These are phyloP conservation scores for Ceratorhiza oryzae-sativae DNA, from an alignment of 1,284 basidiomycete species.

Conservation along the genomic window DNA sequence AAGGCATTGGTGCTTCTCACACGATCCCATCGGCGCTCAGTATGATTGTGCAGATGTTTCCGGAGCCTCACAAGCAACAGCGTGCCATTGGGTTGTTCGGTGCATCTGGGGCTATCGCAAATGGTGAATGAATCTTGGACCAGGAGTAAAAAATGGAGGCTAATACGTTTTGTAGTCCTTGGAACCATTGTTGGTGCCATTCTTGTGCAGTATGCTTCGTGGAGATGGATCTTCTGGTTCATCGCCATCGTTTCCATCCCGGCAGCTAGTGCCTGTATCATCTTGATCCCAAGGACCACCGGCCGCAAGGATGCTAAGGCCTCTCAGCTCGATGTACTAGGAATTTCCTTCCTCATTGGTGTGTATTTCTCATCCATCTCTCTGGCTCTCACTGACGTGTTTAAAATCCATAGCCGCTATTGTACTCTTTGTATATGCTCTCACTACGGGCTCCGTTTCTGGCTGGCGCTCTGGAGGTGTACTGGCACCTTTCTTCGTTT, in stretches of 20 bases:
- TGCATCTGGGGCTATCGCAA: slow-evolving; percentile 56
- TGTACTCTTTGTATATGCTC: slow-evolving; percentile 58
- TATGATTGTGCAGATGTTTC: slow-evolving; percentile 58
- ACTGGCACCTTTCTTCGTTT: slow-evolving; percentile 56
- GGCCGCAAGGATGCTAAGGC: slow-evolving; percentile 44
- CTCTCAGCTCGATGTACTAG: slow-evolving; percentile 49
- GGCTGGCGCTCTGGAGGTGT: slow-evolving; percentile 57
- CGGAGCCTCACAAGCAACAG: slow-evolving; percentile 56
- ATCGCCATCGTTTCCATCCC: slow-evolving; percentile 53
- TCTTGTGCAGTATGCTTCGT: slow-evolving; percentile 54
- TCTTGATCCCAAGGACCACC: slow-evolving; percentile 51
- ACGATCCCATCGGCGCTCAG: slow-evolving; percentile 59
- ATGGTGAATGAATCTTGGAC: slow-evolving; percentile 50
- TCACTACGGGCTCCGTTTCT: slow-evolving; percentile 56
- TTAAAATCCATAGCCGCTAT: slow-evolving; percentile 47
- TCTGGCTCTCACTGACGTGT: neutral
- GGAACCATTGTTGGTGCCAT: slow-evolving; percentile 51
- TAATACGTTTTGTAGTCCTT: slow-evolving; percentile 46
- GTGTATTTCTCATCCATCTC: neutral
- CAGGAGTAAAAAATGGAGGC: neutral
- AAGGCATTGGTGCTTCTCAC: slow-evolving; percentile 40
- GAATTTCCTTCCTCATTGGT: slow-evolving; percentile 50
- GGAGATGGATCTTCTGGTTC: slow-evolving; percentile 59
- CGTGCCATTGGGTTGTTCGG: slow-evolving; percentile 58
- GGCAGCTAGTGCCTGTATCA: slow-evolving; percentile 50